Base-by-base conservation (phyloP, 257 asterid genomes). In the Gardenia jasminoides region DNA sequence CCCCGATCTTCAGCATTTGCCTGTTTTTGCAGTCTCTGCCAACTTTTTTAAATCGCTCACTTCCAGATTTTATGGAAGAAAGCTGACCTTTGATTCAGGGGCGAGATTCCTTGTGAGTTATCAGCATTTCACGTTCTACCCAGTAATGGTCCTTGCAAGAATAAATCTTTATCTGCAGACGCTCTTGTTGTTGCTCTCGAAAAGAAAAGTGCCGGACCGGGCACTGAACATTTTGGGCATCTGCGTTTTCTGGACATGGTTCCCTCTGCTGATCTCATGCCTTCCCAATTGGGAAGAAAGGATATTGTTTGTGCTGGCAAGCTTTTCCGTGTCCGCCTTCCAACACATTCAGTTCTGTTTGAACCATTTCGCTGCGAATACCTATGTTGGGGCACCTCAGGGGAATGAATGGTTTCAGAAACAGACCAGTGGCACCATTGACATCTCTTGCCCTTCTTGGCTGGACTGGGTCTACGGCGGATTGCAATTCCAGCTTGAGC, bases 391-490 rank as follows among this genome's bases (percentile, higher is more conserved):
- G 5, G 80, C 92, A 0, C 98, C 98, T 0, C 84, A 83, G 77
- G 98, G 97, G 41, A 90, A 90, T 22, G 90, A 89, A n/a, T 94
- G 99, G 98, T 94, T 94, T 24, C 92, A 94, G 82, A 93, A 92
- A 68, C 99, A 94, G 80, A 90, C 97, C 0, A 69, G 83, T 0
- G 99, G 99, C n/a, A 90, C 97, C 0, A 93, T 94, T 0, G 93
- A 93, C 70, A 94, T 94, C n/a, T 26, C 89, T 0, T 93, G 98
- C 65, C 78, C 90, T 2, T 67, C 97, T 30, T 77, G 78, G 81
- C 90, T 93, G 98, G 98, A 94, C 82, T 94, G 97, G 96, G 85
- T 94, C 75, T 93, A 78, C 11, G 99, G 99, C 0, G 99, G 99
- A 19, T 67, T 94, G 62, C 97, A 94, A 48, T 94, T 95, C 74